Evolutionary conservation across 2,329 filamentous ascomycete species (phyloP).

Genomic region (Colletotrichum ledebouriae): DNA sequence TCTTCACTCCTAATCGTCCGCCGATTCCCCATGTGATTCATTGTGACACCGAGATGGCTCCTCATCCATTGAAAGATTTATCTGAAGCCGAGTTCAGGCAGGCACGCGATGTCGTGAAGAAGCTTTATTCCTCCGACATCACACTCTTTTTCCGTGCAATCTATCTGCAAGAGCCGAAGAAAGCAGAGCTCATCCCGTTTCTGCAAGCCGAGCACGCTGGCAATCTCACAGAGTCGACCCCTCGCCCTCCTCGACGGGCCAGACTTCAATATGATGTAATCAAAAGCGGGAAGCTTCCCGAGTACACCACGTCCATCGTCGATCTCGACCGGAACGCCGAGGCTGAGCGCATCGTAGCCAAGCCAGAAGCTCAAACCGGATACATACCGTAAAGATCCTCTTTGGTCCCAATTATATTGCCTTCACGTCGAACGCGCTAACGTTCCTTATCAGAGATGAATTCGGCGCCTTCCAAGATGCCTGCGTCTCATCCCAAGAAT

Average conservation of each 20-base stretch:
- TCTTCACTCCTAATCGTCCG: not conserved
- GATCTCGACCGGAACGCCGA: slow-evolving; percentile 52
- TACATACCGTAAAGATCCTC: slow-evolving; percentile 49
- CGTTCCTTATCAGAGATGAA: slow-evolving; percentile 50
- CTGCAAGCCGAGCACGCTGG: slow-evolving; percentile 73
- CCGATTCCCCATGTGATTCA: too few relatives aligned
- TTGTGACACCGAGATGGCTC: slow-evolving; percentile 30
- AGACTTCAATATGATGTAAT: slow-evolving; percentile 61
- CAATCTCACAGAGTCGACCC: slow-evolving; percentile 56
- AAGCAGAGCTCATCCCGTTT: slow-evolving; percentile 69
- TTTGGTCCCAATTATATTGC: too few relatives aligned
- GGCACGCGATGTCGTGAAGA: slow-evolving; percentile 61
- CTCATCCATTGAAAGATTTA: slow-evolving; percentile 65
- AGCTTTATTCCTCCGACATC: slow-evolving; percentile 45
- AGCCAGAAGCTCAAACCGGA: slow-evolving; percentile 53
- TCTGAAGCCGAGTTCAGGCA: slow-evolving; percentile 62
- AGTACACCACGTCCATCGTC: slow-evolving; percentile 56
- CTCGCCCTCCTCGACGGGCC: slow-evolving; percentile 60
- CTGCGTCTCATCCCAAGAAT: slow-evolving; percentile 59
- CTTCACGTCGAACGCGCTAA: not conserved
- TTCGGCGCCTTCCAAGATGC: slow-evolving; percentile 56
- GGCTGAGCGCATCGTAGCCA: slow-evolving; percentile 47
- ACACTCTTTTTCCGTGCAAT: slow-evolving; percentile 67
- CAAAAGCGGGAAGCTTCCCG: slow-evolving; percentile 45
- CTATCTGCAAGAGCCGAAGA: slow-evolving; percentile 73